Base-by-base conservation (phyloP, 805 yeast species). In the Debaryomyces hansenii region DNA sequence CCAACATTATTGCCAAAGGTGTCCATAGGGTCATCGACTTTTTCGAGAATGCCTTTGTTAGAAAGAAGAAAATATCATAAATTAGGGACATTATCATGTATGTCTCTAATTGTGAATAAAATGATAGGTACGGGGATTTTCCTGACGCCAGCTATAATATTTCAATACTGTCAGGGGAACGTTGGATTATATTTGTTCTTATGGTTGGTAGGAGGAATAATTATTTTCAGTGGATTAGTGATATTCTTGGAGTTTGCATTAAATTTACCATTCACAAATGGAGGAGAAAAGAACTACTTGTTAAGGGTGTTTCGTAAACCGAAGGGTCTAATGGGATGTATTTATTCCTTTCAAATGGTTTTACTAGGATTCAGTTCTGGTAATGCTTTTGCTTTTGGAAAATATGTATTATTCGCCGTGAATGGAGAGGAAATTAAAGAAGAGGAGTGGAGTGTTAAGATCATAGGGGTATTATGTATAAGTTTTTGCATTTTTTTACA, bases 301-400 rank as follows among this genome's bases (percentile, higher is more conserved):
- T 59, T 67, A 18, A 59, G 73, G 24, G 65, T 67, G 2, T 70
- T 69, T 49, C 55, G 57, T 6, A 36, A 46, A 8, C 72, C 74
- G 27, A 55, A 55, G 37, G 70, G 74, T 8, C 53, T 71, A 20
- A 57, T 58, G 32, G 75, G 75, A 3, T 67, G 72, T 44, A 52
- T 68, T 3, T 71, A 71, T 49, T 77, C 84, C 3, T 75, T 81
- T 38, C 75, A 74, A 42, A 74, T 79, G 47, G 81, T 83, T n/a
- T 52, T 82, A 20, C 62, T 83, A 11, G 84, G 85, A 2, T 80
- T 81, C 57, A 78, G 84, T 46, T 77, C 85, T 5, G 84, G 85
- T 1, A 83, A 83, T 54, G 70, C 83, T 20, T 82, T 77, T 56
- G 87, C 87, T 0, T 82, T 83, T 61, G 88, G 88, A 2, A 74